Base-by-base conservation (phyloP, 2,329 filamentous ascomycete genomes). In the Monosporascus sp. region DNA sequence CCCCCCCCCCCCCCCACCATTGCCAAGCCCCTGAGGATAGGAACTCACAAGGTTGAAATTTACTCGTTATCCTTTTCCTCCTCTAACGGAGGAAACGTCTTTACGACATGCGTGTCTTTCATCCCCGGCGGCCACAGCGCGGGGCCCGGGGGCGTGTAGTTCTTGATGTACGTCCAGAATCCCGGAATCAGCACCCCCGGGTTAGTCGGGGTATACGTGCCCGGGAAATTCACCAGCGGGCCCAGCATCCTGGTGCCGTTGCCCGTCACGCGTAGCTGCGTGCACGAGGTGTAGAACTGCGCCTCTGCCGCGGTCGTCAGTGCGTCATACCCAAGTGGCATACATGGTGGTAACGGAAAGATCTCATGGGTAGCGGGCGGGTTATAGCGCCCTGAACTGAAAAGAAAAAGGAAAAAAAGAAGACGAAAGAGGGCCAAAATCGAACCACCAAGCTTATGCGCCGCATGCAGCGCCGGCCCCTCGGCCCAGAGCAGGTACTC, bases 231-330 rank as follows among this genome's bases (percentile, higher is more conserved):
- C 1, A 60, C 55, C 18, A 56, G 37, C 7, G 57, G 57, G 2
- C 54, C 55, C 25, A 49, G 47, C 7, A 46, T 39, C 20, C 45
- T 52, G 2, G 17, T 49, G 7, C 41, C 51, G 6, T 47, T 39
- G 1, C 48, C 47, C 18, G 39, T 17, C 24, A 49, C 47, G 8
- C 38, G 24, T 20, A 49, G 34, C 47, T 52, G 51, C 20, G 41
- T 20, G 50, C 59, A 62, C 37, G 56, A 54, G 22, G 60, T 54
- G 53, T 63, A 61, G 46, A 63, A 60, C 31, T 63, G 56, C 2
- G 59, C 60, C 18, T 44, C 41, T 24, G 41, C 20, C 38, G 9
- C 38, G 9, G 27, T 11, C 9, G 4, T 11, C 9, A 11, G 27
- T 11, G 27, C 27, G 27, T 11, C 27, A 31, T 31, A 31, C 9